phyloP scores from a whole-genome alignment of 2,329 filamentous ascomycete species.

The Beauveria pseudobassiana region DNA sequence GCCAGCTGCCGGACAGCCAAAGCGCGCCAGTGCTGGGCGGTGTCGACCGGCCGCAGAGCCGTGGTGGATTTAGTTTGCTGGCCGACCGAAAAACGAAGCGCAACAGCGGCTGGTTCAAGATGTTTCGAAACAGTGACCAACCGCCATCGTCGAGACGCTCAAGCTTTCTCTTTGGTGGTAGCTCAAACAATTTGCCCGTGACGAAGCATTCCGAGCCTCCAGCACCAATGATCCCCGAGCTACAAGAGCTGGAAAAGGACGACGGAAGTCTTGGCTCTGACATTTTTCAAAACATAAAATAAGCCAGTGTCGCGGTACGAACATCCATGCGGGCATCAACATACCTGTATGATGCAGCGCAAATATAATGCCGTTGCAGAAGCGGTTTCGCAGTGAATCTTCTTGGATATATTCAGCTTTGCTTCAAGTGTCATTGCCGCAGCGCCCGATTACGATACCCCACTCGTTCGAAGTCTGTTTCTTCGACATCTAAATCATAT shows the following conservation, averaged over 20 bases:
- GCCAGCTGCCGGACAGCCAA: conserved; percentile 35
- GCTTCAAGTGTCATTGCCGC: not conserved
- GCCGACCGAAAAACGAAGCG: conserved; percentile 49
- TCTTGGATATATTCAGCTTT: conserved; percentile 6
- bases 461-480: conserved; percentile 5
- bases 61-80: conserved; percentile 38
- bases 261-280: conserved; percentile 41
- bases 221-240: conserved; percentile 54
- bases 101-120: conserved; percentile 52
- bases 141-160: conserved; percentile 31
- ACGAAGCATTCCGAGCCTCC: conserved; percentile 40
- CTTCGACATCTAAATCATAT: conserved; percentile 6
- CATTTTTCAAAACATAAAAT: conserved; percentile 50
- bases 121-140: conserved; percentile 36
- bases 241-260: conserved; percentile 44
- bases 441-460: conserved; percentile 8
- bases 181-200: conserved; percentile 19
- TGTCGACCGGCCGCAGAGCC: conserved; percentile 40
- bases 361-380: not conserved
- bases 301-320: conserved; percentile 16
- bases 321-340: not conserved
- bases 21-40: conserved; percentile 23
- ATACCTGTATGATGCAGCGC: conserved; percentile 3
- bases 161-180: conserved; percentile 36
- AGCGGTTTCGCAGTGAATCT: not conserved